phyloP scores from a whole-genome alignment of 306 rosid genomes.

The Quercus wislizeni region DNA sequence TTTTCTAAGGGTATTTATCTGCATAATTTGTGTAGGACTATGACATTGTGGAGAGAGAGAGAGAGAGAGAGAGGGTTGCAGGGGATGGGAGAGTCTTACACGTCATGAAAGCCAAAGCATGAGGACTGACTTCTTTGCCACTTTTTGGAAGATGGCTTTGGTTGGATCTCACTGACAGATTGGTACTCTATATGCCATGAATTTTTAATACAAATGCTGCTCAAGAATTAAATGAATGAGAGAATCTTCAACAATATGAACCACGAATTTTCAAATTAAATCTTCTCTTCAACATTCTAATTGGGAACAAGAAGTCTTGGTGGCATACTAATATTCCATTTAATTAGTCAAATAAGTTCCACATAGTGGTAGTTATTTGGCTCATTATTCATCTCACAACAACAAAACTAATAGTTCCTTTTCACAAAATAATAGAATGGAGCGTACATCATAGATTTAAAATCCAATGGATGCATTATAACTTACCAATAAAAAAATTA shows the following conservation, averaged over 20 bases:
- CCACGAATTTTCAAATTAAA: not conserved
- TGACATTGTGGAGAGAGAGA: not conserved
- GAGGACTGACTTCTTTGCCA: not conserved
- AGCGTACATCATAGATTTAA: too few relatives aligned
- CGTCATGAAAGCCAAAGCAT: not conserved
- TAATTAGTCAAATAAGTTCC: not conserved
- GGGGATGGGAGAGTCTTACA: not conserved
- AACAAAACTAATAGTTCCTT: not conserved
- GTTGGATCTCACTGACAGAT: not conserved
- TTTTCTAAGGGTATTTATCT: not conserved
- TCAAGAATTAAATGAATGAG: not conserved
- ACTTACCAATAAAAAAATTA: not conserved
- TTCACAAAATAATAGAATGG: too few relatives aligned
- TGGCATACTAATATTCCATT: not conserved
- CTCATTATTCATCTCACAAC: not conserved
- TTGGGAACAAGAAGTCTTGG: not conserved
- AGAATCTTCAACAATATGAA: conserved; percentile 1
- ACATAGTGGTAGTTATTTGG: not conserved
- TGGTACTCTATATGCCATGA: not conserved
- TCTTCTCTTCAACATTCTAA: not conserved
- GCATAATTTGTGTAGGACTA: not conserved
- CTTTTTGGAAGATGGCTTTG: conserved; percentile 1
- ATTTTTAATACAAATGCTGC: not conserved
- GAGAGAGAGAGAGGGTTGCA: not conserved
- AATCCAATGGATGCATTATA: too few relatives aligned